Base-by-base conservation (phyloP, 1,284 basidiomycete genomes). In the Mycocalia duriaeana region DNA sequence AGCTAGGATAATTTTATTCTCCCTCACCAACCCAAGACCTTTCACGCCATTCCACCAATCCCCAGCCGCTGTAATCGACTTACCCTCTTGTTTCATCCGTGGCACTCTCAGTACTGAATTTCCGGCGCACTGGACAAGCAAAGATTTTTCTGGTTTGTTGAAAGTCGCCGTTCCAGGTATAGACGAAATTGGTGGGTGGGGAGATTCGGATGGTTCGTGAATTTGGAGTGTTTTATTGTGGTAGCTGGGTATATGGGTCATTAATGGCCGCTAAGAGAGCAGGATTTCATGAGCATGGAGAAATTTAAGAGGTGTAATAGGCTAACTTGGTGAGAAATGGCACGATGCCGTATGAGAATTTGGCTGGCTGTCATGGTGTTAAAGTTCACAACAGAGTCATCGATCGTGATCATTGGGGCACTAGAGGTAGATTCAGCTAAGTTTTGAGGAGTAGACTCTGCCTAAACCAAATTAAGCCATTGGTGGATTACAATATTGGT, bases 301-400 rank as follows among this genome's bases (percentile, higher is more conserved):
- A 46, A 38, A 47, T 24, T 41, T 46, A 16, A 28, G 25, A 13
- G 34, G 19, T 25, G 28, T 31, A 35, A 45, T n/a, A 26, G 24
- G 38, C 65, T 26, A 49, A 86, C 85, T 64, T 91, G 88, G 56
- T 92, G 88, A 9, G 75, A 73, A 36, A 93, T 78, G 0, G 80
- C 91, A n/a, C 82, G 73, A 57, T 85, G 75, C 5, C 80, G 68
- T 26, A 78, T 67, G 1, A 75, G 68, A 14, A 92, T 73, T n/a
- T 68, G 62, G 5, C 65, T 57, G 0, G 87, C 85, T 2, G 77
- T 71, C 69, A 81, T 78, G 1, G 59, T 64, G 0, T 51, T 41
- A 62, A 89, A 93, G 53, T 84, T 62, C 25, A 91, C 62, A 0
- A 66, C 57, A 0, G 84, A 75, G 44, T 81, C 77, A 7, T 67